A percentile compares a stretch with the other conserved stretches of the same genome.
phyloP scores from a whole-genome alignment of 202 grass and related monocot genomes.

The Setaria italica region DNA sequence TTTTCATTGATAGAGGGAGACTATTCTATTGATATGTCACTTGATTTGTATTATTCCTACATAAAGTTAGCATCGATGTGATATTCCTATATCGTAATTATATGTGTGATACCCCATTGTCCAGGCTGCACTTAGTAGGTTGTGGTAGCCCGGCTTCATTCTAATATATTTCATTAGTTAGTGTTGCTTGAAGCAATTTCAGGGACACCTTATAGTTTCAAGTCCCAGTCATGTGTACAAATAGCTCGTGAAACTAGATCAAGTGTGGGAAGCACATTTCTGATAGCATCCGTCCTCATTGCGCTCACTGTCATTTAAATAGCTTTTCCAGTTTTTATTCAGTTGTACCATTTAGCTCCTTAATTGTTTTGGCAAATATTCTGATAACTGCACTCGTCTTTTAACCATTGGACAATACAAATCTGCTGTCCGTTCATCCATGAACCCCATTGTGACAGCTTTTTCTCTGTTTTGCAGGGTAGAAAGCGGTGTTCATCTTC shows the following conservation, averaged over 20 bases:
- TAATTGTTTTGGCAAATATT: slow-evolving; percentile 31
- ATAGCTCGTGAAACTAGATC: slow-evolving; percentile 27
- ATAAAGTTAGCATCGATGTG: not conserved
- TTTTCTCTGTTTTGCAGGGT: slow-evolving; percentile 48
- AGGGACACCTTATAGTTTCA: not conserved
- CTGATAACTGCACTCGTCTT: not conserved
- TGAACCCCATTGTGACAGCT: not conserved
- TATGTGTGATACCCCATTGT: not conserved
- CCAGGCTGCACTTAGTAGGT: not conserved
- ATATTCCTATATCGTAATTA: not conserved
- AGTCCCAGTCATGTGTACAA: not conserved
- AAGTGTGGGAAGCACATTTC: not conserved
- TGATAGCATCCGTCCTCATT: not conserved
- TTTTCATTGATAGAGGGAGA: not conserved
- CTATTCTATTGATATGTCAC: not conserved
- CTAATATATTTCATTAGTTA: not conserved
- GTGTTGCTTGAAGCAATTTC: not conserved
- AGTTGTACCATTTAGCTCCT: slow-evolving; percentile 8
- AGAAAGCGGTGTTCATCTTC: slow-evolving; percentile 35
- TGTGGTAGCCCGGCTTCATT: not conserved
- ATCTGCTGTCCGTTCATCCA: not conserved
- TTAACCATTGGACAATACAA: not conserved
- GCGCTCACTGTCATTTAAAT: not conserved
- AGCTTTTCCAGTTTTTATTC: not conserved
- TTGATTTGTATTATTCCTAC: not conserved